Evolutionary conservation across 2,329 filamentous ascomycete genomes (phyloP), one percentile per base, ranked within the genome.

Genomic region (Diaporthe sp.): DNA sequence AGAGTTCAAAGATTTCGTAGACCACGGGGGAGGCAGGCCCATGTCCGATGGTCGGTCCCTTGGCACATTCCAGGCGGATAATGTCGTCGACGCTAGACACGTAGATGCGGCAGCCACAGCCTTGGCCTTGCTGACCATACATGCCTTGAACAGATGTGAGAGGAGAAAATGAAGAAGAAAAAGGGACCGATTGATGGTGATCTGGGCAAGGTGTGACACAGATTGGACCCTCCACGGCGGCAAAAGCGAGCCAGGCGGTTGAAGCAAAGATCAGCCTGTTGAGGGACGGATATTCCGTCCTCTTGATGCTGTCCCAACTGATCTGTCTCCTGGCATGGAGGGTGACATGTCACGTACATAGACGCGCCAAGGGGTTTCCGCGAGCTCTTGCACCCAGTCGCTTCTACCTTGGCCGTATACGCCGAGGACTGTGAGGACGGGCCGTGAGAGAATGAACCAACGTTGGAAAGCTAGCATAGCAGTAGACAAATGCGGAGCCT

Each of bases 61-160:
- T 54, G 64, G 64, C 64, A 68, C 47, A 68, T 68, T 54, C 47
- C 33, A 68, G 64, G 30, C 47, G 64, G 64, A 68, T 68, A 30
- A 52, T 52, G 47, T 68, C 33, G 47, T 68, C 7, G 64, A 68
- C 47, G 64, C 45, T 68, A 68, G 64, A 68, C 64, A 67, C 30
- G 64, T 67, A 52, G 30, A 52, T 4, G 64, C 64, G 45, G 64
- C 64, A 68, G 64, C 64, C 64, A 68, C 45, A 40, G 15, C 22
- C 33, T 52, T 54, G 64, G 64, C 64, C 40, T 54, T 68, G n/a
- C 64, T 68, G 64, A 68, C 45, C 30, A 68, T 6, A 40, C 33
- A 22, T 54, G 45, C n/a, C n/a, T 33, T 50, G 30, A 12, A 5
- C 13, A 28, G 45, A 35, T 38, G 28, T 45, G 25, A 17, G 28